Conservation (phyloP, 306 rosid genomes). For the Echinosophora koreensis region DNA sequence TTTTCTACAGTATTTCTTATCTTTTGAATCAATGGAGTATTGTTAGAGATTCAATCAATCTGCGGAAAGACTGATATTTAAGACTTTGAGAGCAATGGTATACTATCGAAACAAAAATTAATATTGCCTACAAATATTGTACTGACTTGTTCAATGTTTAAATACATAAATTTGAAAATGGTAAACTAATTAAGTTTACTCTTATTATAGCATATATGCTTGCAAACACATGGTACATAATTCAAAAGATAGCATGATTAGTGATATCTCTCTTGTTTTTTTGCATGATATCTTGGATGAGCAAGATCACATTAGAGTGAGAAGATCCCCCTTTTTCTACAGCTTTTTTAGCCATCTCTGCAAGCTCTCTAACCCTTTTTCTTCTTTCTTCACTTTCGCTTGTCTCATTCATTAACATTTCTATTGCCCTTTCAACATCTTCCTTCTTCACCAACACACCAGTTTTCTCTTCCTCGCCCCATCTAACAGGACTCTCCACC, state of each 20-base stretch:
- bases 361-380: neutral
- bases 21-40: too few species aligned
- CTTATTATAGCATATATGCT: neutral
- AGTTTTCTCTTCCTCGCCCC: slow-evolving; percentile 1
- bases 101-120: neutral
- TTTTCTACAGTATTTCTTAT: too few species aligned
- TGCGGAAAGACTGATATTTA: too few species aligned
- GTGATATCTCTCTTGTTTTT: neutral
- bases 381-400: neutral
- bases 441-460: slow-evolving; percentile 10
- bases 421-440: neutral
- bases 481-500: neutral
- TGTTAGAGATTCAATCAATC: too few species aligned
- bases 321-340: neutral
- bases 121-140: neutral
- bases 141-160: neutral
- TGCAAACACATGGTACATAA: neutral
- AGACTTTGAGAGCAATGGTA: too few species aligned
- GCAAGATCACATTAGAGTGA: neutral
- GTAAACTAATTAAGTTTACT: too few species aligned
- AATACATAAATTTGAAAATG: too few species aligned
- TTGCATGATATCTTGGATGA: slow-evolving; percentile 16
- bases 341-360: neutral
- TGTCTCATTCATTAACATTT: neutral
- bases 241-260: too few species aligned